Evolutionary conservation across 345 rosid genomes (phyloP), one percentile per base, ranked within the genome.

Genomic region (Brassica incana): DNA sequence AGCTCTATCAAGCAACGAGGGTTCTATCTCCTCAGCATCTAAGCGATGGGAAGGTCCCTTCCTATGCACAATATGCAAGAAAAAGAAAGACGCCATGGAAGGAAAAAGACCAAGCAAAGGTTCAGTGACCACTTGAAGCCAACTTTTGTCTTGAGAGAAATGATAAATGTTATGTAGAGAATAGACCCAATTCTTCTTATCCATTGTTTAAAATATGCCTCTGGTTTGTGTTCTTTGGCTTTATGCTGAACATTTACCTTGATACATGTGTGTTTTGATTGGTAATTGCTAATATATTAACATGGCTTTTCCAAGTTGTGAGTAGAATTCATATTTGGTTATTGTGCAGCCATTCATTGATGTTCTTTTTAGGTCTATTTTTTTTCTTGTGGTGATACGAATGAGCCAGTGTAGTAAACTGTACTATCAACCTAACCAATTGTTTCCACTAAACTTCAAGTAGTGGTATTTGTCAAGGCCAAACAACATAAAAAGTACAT

Each of bases 61-160:
- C 82, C 92, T 96, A 64, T 96, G 99, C 78, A 78, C 90, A 10
- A 83, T 32, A 77, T 96, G 99, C 83, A 85, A 84, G 86, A 89
- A 82, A 74, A 96, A 96, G 95, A 96, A 92, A 85, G 99, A 96
- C 61, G 99, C 99, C 33, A 96, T 96, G 99, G 99, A 96, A 88
- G 99, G 99, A 71, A 96, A 89, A 85, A 89, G 89, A 87, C 70
- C 99, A 14, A 82, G 82, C 85, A 83, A 77, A 83, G 86, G 90
- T 52, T 52, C 58, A 52, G 82, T 87, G 81, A 82, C 60, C 10
- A 80, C 90, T 18, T 88, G 60, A 81, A 76, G 36, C 66, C 67
- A 29, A 67, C 40, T 35, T 70, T 74, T 54, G 18, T 43, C 3
- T 8, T 2, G 30, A 45, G 45, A 40, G 38, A 70, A 23, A 65